Evolutionary conservation across 495 filamentous ascomycete species (phyloP), one percentile per base, ranked within the genome.

Genomic region (Aspergillus bertholletiae): DNA sequence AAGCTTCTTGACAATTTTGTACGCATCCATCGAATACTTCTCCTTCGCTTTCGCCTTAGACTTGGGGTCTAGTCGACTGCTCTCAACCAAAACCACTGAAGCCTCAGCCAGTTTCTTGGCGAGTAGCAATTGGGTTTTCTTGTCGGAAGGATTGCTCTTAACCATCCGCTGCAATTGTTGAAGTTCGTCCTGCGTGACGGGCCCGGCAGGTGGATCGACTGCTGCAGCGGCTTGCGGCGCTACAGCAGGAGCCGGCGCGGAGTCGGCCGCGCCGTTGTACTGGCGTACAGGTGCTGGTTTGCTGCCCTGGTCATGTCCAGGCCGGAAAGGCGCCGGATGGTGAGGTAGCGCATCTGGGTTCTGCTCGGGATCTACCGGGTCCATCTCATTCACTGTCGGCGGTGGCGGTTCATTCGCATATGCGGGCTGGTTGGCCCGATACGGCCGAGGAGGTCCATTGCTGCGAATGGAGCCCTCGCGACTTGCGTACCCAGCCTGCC

Each of bases 71-170:
- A 89, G 83, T 17, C 88, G 78, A 20, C 80, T 80, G 39, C 74
- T 74, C 30, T 88, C 83, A 26, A 89, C 84, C 3, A 98, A 78
- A 12, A 88, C 84, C 9, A 82, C 82, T 6, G 92, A 80, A 0
- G 94, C 94, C 70, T 96, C 92, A 9, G 92, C 86, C 17, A 96
- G 72, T 61, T 89, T 92, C 74, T 94, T 90, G 2, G 90, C 92
- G 1, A 96, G 75, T 0, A 76, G 65, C 44, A 98, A 79, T 35
- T 88, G 85, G 18, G 83, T 78, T 49, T 78, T 79, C 30, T 85
- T 80, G 53, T 97, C 91, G 7, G 78, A 74, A 3, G 92, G 86
- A 53, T 89, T 88, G 20, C 73, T 75, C 60, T 83, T 84, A 23
- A 84, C 81, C n/a, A 74, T 71, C 48, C 80, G 79, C 32, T 88